A percentile compares a stretch with the other conserved stretches of the same genome.
phyloP scores from a whole-genome alignment of 2,329 filamentous ascomycete genomes.

The Aspergillus brasiliensis region DNA sequence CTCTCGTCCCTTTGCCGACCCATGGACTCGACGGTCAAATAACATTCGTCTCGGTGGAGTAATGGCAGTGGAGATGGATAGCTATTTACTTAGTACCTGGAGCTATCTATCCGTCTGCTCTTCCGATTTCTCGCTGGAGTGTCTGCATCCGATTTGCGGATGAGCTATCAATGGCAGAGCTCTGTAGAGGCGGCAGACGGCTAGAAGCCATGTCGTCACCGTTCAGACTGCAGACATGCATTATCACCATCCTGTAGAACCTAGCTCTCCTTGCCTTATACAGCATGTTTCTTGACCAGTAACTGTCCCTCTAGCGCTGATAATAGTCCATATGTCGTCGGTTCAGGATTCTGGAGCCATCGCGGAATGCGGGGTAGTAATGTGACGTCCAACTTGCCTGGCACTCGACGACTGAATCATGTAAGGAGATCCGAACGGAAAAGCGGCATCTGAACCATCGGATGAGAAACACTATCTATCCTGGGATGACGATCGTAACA shows the following conservation, averaged over 20 bases:
- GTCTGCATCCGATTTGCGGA: not conserved
- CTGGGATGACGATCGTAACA: not conserved
- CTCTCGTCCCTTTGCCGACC: conserved; percentile 1
- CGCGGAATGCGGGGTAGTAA: not conserved
- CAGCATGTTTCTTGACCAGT: no score
- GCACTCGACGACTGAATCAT: not conserved
- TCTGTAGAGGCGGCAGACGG: not conserved
- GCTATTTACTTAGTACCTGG: no score
- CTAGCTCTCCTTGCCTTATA: no score
- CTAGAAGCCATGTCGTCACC: not conserved
- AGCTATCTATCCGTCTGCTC: no score
- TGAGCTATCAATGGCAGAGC: not conserved
- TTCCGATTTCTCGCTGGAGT: not conserved
- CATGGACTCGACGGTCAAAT: not conserved
- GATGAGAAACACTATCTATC: not conserved
- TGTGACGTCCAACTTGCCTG: not conserved
- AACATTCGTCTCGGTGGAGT: no score
- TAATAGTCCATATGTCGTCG: no score
- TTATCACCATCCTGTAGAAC: no score
- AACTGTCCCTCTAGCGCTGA: no score
- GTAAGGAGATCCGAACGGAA: not conserved
- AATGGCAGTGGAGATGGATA: no score
- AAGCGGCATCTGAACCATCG: not conserved
- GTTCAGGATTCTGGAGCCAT: no score
- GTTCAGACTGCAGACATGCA: no score